Evolutionary conservation across 1,284 basidiomycete species (phyloP), one percentile per base, ranked within the genome.

Genomic region (Boletus semigastroideus): DNA sequence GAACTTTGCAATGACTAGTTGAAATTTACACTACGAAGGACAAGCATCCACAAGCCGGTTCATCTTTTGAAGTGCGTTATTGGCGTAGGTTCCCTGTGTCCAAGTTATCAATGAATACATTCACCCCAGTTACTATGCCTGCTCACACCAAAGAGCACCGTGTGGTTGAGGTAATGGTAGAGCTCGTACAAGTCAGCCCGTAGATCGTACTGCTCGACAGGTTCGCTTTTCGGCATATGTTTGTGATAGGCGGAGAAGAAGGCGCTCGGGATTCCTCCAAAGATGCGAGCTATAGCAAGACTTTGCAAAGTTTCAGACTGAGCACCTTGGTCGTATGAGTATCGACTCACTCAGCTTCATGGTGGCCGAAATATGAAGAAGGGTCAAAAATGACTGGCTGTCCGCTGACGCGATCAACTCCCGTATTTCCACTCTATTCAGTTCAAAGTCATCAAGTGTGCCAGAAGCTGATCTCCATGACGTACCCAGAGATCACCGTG

Each of bases 161-260:
- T 86, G 61, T 91, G 90, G 60, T 94, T 95, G 55, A 94, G 73
- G 65, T 94, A 92, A 69, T 95, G 92, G 59, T 91, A 95, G 38
- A 94, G 72, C 69, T 93, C 85, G 63, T 94, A 94, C 27, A 94
- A 71, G 52, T 87, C 80, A 34, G 76, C 77, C 22, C 92, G 79
- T 46, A 88, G 71, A 22, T 79, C 77, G 62, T 92, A 91, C 62
- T 93, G 78, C 5, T 79, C 77, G 3, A 73, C 74, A 3, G 92
- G 92, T 47, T 87, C 76, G 0, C 82, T 78, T 62, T 84, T 87
- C 0, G 89, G 89, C 39, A 80, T 74, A 52, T 86, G 59, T 40
- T 80, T 59, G 59, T 94, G 87, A 62, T 95, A 95, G 25, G 80
- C 80, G 22, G 77, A 74, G 65, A 84, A 93, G 70, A 94, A 94